A percentile compares a stretch with the other conserved stretches of the same genome.
Conservation (phyloP, 306 rosid genomes). For the Carpinus viminea region DNA sequence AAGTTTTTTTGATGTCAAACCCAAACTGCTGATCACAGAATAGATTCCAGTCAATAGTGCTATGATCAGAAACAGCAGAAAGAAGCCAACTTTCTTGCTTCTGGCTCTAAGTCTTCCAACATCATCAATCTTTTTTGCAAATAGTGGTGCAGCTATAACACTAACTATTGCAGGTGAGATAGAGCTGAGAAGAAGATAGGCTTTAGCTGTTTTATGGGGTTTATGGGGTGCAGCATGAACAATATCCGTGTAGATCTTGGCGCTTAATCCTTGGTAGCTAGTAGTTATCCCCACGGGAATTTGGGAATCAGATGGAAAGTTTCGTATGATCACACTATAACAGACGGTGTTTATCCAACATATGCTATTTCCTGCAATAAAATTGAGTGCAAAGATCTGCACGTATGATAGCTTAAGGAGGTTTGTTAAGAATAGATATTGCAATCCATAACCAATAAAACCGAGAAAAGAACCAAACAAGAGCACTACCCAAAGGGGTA, state of each 20-base stretch:
- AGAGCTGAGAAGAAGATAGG: slow-evolving; percentile 68
- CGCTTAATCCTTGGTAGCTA: slow-evolving; percentile 84
- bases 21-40: slow-evolving; percentile 60
- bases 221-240: slow-evolving; percentile 34
- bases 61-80: slow-evolving; percentile 45
- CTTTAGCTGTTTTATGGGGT: slow-evolving; percentile 27
- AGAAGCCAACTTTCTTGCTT: slow-evolving; percentile 44
- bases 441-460: slow-evolving; percentile 67
- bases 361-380: slow-evolving; percentile 77
- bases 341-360: slow-evolving; percentile 92
- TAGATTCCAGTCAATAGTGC: slow-evolving; percentile 69
- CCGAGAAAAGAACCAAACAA: slow-evolving; percentile 74
- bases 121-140: slow-evolving; percentile 11
- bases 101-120: slow-evolving; percentile 4
- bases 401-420: slow-evolving; percentile 50
- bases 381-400: slow-evolving; percentile 56
- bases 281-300: slow-evolving; percentile 69
- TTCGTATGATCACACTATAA: slow-evolving; percentile 53
- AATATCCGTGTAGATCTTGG: slow-evolving; percentile 62
- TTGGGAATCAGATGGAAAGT: slow-evolving; percentile 51
- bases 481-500: slow-evolving; percentile 83
- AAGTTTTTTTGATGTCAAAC: slow-evolving; percentile 27
- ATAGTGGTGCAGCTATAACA: slow-evolving; percentile 36
- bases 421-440: slow-evolving; percentile 59
- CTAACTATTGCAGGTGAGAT: slow-evolving; percentile 42